A percentile compares a stretch with the other conserved stretches of the same genome.
These are phyloP conservation scores for Pyracantha coccinea DNA, from an alignment of 331 rosid species.

Conservation along the genomic window DNA sequence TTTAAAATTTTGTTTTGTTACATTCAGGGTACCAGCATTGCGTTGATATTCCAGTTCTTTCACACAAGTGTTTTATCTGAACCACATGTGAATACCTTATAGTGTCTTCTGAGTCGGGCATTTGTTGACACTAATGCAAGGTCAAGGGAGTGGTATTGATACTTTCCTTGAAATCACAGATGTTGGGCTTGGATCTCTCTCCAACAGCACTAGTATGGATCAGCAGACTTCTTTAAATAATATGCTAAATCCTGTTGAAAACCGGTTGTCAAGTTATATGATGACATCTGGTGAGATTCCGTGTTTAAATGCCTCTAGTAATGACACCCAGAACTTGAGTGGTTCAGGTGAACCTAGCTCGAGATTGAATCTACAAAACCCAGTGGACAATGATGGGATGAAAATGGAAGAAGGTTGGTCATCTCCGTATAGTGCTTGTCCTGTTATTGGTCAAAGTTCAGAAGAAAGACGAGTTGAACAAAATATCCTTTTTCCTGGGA, in stretches of 20 bases:
- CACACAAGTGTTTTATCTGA: constrained; percentile 17
- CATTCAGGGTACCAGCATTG: constrained; percentile 2
- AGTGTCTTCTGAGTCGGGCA: constrained; percentile 13
- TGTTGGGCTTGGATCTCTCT: constrained; percentile 47
- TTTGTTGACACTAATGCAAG: constrained; percentile 58
- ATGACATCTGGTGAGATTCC: constrained; percentile 46
- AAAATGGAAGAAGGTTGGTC: constrained; percentile 46
- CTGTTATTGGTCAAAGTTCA: constrained; percentile 31
- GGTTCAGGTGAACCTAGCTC: constrained; percentile 59
- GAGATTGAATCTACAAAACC: constrained; percentile 42
- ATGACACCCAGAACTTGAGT: constrained; percentile 31
- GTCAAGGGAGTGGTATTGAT: constrained; percentile 48
- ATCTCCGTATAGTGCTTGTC: constrained; percentile 33
- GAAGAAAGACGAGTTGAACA: constrained; percentile 51
- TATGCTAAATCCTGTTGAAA: constrained; percentile 43
- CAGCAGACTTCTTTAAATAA: constrained; percentile 44
- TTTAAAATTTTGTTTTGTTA: neutral
- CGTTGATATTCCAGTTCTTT: constrained; percentile 12
- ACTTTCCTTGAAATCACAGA: constrained; percentile 42
- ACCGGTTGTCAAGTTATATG: constrained; percentile 45
- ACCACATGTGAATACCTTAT: constrained; percentile 8
- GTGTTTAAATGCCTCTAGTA: constrained; percentile 33
- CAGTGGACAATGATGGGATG: constrained; percentile 35
- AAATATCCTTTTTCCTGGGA: constrained; percentile 34
- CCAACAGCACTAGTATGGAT: constrained; percentile 46